These are phyloP conservation scores for Paraphaeosphaeria minitans DNA, from an alignment of 2,329 filamentous ascomycete genomes.

Conservation along the genomic window DNA sequence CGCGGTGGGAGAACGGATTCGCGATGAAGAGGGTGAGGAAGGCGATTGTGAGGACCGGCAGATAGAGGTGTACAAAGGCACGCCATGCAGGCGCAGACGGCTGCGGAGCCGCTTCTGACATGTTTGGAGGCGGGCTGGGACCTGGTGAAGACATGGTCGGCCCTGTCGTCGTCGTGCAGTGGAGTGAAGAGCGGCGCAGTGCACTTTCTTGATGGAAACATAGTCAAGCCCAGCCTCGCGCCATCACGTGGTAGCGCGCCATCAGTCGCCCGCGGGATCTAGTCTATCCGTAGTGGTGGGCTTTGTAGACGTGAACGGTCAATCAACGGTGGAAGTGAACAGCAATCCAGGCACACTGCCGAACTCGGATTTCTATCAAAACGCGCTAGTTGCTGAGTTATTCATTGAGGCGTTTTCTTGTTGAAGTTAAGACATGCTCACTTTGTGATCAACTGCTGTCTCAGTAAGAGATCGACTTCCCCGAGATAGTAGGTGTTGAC, in stretches of 20 bases:
- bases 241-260: not conserved
- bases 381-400: no score
- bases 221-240: not conserved
- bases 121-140: no score
- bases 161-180: not conserved
- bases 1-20: conserved; percentile 1
- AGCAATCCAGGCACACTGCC: not conserved
- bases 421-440: not conserved
- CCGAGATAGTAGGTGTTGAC: not conserved
- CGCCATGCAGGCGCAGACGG: conserved; percentile 7
- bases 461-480: not conserved
- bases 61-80: conserved; percentile 23
- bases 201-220: not conserved
- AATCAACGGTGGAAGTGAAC: not conserved
- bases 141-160: not conserved
- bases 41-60: conserved; percentile 19
- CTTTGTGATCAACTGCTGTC: not conserved
- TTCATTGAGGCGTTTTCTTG: not conserved
- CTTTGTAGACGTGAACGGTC: not conserved
- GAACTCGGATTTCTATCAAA: not conserved
- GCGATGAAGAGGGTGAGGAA: conserved; percentile 11
- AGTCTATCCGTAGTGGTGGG: not conserved
- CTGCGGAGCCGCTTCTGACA: not conserved
- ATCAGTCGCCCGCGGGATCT: no score
- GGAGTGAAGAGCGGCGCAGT: not conserved